These are phyloP conservation scores for Oehlia diaphana DNA, from an alignment of 192 early-diverging fungal genomes.

Conservation along the genomic window DNA sequence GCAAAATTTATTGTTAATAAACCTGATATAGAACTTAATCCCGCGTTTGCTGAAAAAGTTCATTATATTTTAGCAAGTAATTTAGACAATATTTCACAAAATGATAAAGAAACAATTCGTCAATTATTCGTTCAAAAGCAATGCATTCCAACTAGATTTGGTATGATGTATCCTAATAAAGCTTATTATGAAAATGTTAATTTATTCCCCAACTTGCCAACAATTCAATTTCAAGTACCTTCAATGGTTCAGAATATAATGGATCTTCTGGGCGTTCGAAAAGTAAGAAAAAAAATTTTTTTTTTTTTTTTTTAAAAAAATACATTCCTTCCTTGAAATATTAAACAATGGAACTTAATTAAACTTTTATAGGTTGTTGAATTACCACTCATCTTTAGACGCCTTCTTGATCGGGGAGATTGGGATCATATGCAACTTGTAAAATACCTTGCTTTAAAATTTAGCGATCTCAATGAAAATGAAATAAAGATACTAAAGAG, in stretches of 20 bases:
- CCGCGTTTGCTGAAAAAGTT: constrained; percentile 69
- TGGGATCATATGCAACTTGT: constrained; percentile 85
- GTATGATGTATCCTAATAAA: constrained; percentile 65
- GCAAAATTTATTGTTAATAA: neutral
- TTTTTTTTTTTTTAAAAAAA: too few relatives aligned
- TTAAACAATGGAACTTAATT: too few relatives aligned
- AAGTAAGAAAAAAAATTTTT: constrained; percentile 39
- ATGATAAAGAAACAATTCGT: constrained; percentile 36
- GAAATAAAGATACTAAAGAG: constrained; percentile 64
- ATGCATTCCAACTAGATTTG: constrained; percentile 73
- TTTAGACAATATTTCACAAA: constrained; percentile 37
- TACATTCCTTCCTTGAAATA: too few relatives aligned
- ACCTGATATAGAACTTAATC: constrained; percentile 32
- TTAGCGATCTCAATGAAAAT: constrained; percentile 52
- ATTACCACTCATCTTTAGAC: constrained; percentile 79
- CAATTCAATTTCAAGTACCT: constrained; percentile 53
- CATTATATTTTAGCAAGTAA: constrained; percentile 56
- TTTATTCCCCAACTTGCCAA: constrained; percentile 81
- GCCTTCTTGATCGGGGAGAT: constrained; percentile 67
- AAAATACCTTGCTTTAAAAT: constrained; percentile 69
- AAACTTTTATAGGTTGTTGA: constrained; percentile 64
- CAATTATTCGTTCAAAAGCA: constrained; percentile 41
- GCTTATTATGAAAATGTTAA: constrained; percentile 80
- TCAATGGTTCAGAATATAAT: constrained; percentile 55
- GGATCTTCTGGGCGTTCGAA: constrained; percentile 73